Percentiles rank a stretch among this genome's conserved stretches.
Conservation (phyloP, 805 yeast species). For the Kodamaea kakaduensis region DNA sequence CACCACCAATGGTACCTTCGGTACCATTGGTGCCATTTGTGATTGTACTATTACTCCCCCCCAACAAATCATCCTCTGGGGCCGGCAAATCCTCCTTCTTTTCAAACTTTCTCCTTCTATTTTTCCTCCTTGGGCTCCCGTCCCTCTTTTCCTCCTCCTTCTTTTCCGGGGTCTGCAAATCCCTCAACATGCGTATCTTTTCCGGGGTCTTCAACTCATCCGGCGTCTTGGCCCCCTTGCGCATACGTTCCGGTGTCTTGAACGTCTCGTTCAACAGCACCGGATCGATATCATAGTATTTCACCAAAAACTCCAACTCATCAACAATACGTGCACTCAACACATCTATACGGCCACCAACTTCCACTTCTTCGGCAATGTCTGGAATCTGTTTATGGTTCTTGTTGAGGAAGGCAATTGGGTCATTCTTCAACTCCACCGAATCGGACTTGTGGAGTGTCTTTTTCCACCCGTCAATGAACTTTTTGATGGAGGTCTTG, state of each 20-base stretch:
- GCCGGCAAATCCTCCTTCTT: no score
- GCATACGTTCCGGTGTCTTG: slow-evolving; percentile 10
- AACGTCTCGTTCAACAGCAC: background rate
- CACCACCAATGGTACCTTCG: no score
- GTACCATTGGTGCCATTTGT: no score
- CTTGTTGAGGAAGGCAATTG: background rate
- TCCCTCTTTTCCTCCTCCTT: background rate
- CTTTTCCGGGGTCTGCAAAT: background rate
- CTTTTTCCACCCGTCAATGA: slow-evolving; percentile 42
- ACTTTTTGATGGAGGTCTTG: slow-evolving; percentile 32
- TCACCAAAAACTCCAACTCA: slow-evolving; percentile 55
- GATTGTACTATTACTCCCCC: no score
- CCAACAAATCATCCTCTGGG: no score
- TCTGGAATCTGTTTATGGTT: background rate
- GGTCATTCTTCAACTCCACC: slow-evolving; percentile 1
- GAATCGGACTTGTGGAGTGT: slow-evolving; percentile 18
- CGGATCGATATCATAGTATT: slow-evolving; percentile 32
- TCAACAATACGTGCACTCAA: slow-evolving; percentile 68
- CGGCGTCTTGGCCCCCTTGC: no score
- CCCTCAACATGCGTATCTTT: background rate
- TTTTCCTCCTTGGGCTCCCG: no score
- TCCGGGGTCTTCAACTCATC: background rate
- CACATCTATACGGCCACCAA: slow-evolving; percentile 50
- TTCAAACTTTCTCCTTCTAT: no score
- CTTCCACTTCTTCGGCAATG: slow-evolving; percentile 13